phyloP scores from a whole-genome alignment of 768 basidiomycete genomes.

The Dacryopinax primogenitus region DNA sequence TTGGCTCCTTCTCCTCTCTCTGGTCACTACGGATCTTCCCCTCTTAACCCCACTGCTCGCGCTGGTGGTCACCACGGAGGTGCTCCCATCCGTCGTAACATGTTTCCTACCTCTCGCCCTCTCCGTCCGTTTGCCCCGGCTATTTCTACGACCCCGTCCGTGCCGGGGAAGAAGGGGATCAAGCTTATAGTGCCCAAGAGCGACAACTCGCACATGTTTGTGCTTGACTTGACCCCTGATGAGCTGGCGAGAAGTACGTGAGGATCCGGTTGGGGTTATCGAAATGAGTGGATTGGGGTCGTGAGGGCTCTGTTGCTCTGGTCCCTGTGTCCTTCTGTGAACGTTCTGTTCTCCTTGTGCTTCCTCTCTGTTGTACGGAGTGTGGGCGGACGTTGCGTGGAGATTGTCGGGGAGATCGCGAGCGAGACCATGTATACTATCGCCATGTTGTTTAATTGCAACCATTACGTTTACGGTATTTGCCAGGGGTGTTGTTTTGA shows the following conservation, averaged over 20 bases:
- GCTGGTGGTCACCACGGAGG: neutral
- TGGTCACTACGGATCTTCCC: neutral
- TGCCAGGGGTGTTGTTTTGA: neutral
- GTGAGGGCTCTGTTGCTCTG: constrained; percentile 6
- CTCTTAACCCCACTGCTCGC: neutral
- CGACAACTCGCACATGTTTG: neutral
- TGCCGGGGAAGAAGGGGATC: neutral
- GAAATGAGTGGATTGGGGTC: neutral
- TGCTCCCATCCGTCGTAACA: neutral
- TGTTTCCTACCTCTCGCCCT: constrained; percentile 3
- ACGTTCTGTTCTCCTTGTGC: neutral
- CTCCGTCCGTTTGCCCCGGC: constrained; percentile 1
- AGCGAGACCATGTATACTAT: constrained; percentile 3
- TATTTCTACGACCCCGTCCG: neutral
- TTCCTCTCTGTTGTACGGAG: constrained; percentile 2
- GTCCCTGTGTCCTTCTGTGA: neutral
- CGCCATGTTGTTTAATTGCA: neutral
- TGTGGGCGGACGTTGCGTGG: neutral
- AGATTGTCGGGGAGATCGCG: neutral
- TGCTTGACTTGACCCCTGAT: neutral
- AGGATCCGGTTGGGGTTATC: neutral
- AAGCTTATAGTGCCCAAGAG: constrained; percentile 2
- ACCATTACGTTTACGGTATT: neutral
- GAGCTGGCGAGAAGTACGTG: neutral
- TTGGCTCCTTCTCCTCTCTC: neutral